Percentiles rank a stretch among this genome's conserved stretches.
These are phyloP conservation scores for Ilyonectria sp. DNA, from an alignment of 2,329 filamentous ascomycete genomes.

Conservation along the genomic window DNA sequence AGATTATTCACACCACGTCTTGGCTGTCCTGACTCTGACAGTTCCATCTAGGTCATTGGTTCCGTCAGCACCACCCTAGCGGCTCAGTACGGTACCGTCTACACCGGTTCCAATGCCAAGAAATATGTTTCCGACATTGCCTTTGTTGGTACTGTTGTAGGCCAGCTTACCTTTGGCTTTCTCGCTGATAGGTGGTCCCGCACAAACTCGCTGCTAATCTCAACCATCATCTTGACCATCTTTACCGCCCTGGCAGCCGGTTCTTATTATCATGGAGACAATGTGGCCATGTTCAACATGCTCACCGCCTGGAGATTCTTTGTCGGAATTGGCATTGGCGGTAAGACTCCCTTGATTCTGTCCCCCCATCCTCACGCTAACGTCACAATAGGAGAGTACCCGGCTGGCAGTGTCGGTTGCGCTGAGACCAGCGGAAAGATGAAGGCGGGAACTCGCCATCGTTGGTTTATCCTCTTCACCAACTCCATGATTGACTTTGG, in stretches of 20 bases:
- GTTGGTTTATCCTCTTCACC: constrained; percentile 93
- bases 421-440: constrained; percentile 89
- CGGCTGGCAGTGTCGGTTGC: constrained; percentile 85
- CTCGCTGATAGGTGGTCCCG: constrained; percentile 88
- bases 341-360: constrained; percentile 52
- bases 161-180: constrained; percentile 86
- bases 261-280: constrained; percentile 80
- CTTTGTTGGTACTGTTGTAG: constrained; percentile 88
- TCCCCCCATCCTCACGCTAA: neutral
- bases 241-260: constrained; percentile 87
- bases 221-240: constrained; percentile 86
- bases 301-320: constrained; percentile 90
- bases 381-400: constrained; percentile 71
- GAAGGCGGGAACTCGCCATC: constrained; percentile 84
- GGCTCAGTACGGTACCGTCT: constrained; percentile 78
- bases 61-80: constrained; percentile 85
- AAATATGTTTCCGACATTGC: constrained; percentile 86
- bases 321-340: constrained; percentile 83
- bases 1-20: constrained; percentile 17
- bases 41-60: constrained; percentile 79
- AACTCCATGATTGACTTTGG: constrained; percentile 89
- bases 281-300: constrained; percentile 80
- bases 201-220: constrained; percentile 84
- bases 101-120: constrained; percentile 77
- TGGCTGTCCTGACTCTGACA: neutral